A percentile compares a stretch with the other conserved stretches of the same genome.
Conservation (phyloP, 2,329 filamentous ascomycete genomes). For the Dothistroma pini region DNA sequence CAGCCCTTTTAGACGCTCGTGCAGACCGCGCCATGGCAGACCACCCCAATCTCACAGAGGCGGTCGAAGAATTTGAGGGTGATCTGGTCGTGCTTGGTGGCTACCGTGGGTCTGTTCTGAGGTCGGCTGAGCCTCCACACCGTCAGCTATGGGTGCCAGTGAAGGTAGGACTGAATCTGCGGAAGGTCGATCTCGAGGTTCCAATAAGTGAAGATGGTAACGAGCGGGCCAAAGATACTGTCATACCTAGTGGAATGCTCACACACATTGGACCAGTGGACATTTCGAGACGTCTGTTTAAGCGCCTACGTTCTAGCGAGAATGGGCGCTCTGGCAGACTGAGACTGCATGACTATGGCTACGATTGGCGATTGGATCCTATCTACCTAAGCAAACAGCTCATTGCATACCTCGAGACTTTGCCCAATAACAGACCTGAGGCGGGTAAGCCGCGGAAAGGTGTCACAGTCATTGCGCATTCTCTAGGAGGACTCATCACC, state of each 20-base stretch:
- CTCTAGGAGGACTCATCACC: slow-evolving; percentile 80
- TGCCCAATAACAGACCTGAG: slow-evolving; percentile 68
- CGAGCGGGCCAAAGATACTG: slow-evolving; percentile 74
- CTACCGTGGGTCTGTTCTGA: slow-evolving; percentile 84
- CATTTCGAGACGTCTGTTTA: slow-evolving; percentile 77
- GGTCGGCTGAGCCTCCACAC: slow-evolving; percentile 75
- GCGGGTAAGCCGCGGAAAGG: slow-evolving; percentile 57
- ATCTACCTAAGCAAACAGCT: slow-evolving; percentile 68
- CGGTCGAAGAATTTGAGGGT: slow-evolving; percentile 68
- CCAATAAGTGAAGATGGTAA: slow-evolving; percentile 76
- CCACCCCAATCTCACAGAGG: slow-evolving; percentile 52
- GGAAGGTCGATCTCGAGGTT: slow-evolving; percentile 87
- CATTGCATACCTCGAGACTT: slow-evolving; percentile 65
- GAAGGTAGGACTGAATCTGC: slow-evolving; percentile 85
- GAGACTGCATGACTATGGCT: slow-evolving; percentile 84
- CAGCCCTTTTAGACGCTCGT: slow-evolving; percentile 20
- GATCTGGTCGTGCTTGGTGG: slow-evolving; percentile 87
- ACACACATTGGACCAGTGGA: slow-evolving; percentile 89
- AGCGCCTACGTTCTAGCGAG: slow-evolving; percentile 67
- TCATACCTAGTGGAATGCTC: slow-evolving; percentile 84
- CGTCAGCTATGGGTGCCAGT: slow-evolving; percentile 93
- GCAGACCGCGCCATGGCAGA: slow-evolving; percentile 30
- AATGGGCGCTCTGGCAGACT: slow-evolving; percentile 69
- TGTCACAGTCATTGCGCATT: slow-evolving; percentile 80
- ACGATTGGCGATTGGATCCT: slow-evolving; percentile 90